These are phyloP conservation scores for Botrytis deweyae DNA, from an alignment of 2,329 filamentous ascomycete genomes.

Conservation along the genomic window DNA sequence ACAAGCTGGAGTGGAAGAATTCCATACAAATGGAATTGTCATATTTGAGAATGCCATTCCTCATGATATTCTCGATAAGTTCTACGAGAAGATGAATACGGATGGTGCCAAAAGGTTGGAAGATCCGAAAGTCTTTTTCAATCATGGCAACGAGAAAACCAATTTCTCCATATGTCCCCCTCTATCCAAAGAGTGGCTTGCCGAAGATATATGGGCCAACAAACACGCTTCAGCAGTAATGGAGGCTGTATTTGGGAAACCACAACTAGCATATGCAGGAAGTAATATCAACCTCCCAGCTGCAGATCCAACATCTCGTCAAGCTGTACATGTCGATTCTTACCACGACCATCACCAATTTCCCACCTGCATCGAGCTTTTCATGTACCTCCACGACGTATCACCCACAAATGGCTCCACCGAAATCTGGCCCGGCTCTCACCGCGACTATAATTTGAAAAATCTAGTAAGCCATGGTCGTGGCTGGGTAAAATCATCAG, in stretches of 20 bases:
- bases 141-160: slow-evolving; percentile 50
- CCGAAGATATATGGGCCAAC: slow-evolving; percentile 43
- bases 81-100: slow-evolving; percentile 4
- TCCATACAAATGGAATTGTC: slow-evolving; percentile 12
- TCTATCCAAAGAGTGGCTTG: slow-evolving; percentile 40
- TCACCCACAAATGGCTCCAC: slow-evolving; percentile 48
- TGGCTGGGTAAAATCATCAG: slow-evolving; percentile 32
- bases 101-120: slow-evolving; percentile 12
- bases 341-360: slow-evolving; percentile 54
- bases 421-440: slow-evolving; percentile 52
- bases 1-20: slow-evolving; percentile 19
- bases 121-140: slow-evolving; percentile 12
- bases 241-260: slow-evolving; percentile 40
- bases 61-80: slow-evolving; percentile 11
- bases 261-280: slow-evolving; percentile 40
- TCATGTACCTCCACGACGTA: slow-evolving; percentile 48
- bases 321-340: slow-evolving; percentile 59
- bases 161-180: slow-evolving; percentile 47
- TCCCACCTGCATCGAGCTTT: slow-evolving; percentile 49
- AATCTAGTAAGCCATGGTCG: slow-evolving; percentile 16
- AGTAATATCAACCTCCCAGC: slow-evolving; percentile 39
- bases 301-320: slow-evolving; percentile 40
- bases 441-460: slow-evolving; percentile 32
- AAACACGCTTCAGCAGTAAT: slow-evolving; percentile 40
- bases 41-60: slow-evolving; percentile 21